These are phyloP conservation scores for Clonostachys rosea DNA, from an alignment of 2,329 filamentous ascomycete species.

Conservation along the genomic window DNA sequence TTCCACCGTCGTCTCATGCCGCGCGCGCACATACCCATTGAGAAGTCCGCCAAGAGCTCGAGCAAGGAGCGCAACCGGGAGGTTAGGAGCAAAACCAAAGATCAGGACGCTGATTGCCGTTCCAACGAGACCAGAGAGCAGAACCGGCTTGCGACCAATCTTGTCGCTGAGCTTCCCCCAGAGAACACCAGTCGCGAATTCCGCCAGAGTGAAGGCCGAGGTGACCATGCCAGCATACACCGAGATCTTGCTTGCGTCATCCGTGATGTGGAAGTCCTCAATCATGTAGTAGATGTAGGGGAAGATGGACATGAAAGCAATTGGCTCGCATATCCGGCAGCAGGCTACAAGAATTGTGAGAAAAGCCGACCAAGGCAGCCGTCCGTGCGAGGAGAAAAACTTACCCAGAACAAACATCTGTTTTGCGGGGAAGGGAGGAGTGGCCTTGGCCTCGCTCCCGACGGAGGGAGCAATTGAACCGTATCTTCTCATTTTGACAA, in stretches of 20 bases:
- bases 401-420: conserved; percentile 51
- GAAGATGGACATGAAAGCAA: conserved; percentile 99
- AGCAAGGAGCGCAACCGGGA: conserved; percentile 79
- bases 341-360: conserved; percentile 51
- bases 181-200: conserved; percentile 87
- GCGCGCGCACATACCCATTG: conserved; percentile 71
- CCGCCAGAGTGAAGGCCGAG: conserved; percentile 91
- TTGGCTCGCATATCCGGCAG: conserved; percentile 95
- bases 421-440: conserved; percentile 28
- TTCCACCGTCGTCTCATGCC: background rate
- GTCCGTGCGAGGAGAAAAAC: conserved; percentile 9
- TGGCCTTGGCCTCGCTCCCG: conserved; percentile 10
- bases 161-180: conserved; percentile 93
- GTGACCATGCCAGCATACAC: conserved; percentile 96
- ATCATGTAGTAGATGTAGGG: conserved; percentile 99
- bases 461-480: conserved; percentile 4
- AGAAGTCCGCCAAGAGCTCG: conserved; percentile 85
- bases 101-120: conserved; percentile 89
- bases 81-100: conserved; percentile 83
- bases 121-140: conserved; percentile 83
- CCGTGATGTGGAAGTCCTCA: conserved; percentile 79
- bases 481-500: background rate
- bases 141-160: conserved; percentile 86
- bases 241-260: conserved; percentile 74
- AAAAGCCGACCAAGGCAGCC: background rate